These are phyloP conservation scores for Jatropha podagrica DNA, from an alignment of 441 rosid species.

Conservation along the genomic window DNA sequence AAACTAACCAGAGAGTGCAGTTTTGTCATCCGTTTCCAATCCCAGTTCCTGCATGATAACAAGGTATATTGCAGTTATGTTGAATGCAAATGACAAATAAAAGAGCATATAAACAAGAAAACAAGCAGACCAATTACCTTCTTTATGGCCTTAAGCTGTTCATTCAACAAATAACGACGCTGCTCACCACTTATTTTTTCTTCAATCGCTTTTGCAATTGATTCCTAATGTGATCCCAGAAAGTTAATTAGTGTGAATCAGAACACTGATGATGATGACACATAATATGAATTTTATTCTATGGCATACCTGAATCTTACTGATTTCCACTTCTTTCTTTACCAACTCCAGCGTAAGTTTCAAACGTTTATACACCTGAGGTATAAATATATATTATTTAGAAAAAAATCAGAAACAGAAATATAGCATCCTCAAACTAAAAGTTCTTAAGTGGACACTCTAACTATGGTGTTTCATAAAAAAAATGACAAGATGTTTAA, in stretches of 20 bases:
- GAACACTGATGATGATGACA: conserved; percentile 22
- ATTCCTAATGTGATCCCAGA: conserved; percentile 52
- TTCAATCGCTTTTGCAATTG: conserved; percentile 98
- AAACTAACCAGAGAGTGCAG: conserved; percentile 73
- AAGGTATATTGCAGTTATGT: conserved; percentile 23
- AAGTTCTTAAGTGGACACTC: neutral
- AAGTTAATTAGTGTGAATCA: conserved; percentile 22
- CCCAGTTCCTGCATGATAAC: conserved; percentile 70
- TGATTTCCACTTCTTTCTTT: conserved; percentile 90
- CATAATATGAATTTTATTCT: neutral
- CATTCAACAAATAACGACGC: conserved; percentile 95
- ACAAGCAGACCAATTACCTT: conserved; percentile 53
- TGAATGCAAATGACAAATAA: conserved; percentile 11
- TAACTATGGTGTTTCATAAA: neutral
- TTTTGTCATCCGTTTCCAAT: conserved; percentile 82
- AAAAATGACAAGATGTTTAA: neutral
- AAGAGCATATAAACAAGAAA: conserved; percentile 3
- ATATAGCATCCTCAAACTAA: neutral
- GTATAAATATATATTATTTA: neutral
- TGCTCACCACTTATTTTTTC: conserved; percentile 99
- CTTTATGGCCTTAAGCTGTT: conserved; percentile 97
- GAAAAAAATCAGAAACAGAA: neutral
- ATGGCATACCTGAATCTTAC: conserved; percentile 77
- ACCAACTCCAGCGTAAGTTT: conserved; percentile 67
- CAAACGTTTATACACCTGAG: conserved; percentile 81